These are phyloP conservation scores for Calonectria fujianensis DNA, from an alignment of 2,329 filamentous ascomycete species.

Conservation along the genomic window DNA sequence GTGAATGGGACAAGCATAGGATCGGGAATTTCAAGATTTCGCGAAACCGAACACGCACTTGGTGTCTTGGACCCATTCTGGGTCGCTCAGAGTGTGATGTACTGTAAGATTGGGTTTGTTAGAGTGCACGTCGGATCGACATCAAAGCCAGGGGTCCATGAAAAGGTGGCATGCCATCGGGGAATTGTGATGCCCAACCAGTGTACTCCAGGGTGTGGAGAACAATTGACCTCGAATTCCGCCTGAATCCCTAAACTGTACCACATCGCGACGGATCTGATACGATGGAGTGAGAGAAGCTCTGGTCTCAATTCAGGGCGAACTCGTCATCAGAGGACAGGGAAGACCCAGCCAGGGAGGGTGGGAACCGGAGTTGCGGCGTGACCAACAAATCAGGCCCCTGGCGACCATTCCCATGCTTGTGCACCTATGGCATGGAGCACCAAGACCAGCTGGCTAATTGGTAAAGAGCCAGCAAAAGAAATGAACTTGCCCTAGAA, in stretches of 20 bases:
- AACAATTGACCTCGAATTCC: not conserved
- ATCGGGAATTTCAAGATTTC: not conserved
- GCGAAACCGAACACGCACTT: not conserved
- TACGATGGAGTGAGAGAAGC: not conserved
- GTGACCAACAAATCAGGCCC: not conserved
- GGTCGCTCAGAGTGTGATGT: not conserved
- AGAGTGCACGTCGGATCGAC: slow-evolving; percentile 4
- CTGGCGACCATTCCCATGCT: not conserved
- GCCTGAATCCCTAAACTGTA: not conserved
- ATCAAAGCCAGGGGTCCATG: slow-evolving; percentile 7
- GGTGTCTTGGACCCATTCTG: not conserved
- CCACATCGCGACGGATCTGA: too few relatives aligned
- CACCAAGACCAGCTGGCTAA: not conserved
- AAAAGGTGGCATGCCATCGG: slow-evolving; percentile 1
- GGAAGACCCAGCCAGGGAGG: not conserved
- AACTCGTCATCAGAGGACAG: not conserved
- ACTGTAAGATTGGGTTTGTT: slow-evolving; percentile 3
- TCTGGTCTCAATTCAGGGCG: not conserved
- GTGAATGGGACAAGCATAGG: not conserved
- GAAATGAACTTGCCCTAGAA: not conserved
- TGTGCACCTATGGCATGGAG: not conserved
- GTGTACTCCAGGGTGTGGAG: not conserved
- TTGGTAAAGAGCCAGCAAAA: not conserved
- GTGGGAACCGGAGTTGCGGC: not conserved
- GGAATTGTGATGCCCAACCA: not conserved